Evolutionary conservation across 2,329 filamentous ascomycete species (phyloP), one percentile per base, ranked within the genome.

Genomic region (Monascus ruber): DNA sequence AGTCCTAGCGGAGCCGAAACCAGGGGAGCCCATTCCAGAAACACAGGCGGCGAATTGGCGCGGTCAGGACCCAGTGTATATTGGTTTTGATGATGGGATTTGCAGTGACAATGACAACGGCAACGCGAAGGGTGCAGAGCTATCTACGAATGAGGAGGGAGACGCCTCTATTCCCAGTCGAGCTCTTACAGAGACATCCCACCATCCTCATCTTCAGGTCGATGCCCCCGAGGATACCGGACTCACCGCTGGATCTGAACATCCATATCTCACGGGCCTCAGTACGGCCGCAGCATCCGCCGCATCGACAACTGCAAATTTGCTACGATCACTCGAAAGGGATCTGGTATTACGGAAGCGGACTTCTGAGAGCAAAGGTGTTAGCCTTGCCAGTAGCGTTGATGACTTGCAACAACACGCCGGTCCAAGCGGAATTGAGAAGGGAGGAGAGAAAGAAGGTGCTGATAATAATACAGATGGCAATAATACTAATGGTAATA

Each of bases 341-440:
- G 74, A 78, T 35, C 64, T 93, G 1, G 86, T 86, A 0, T 54
- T 91, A 36, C 66, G 83, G 26, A 73, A 71, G 4, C 73, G 78
- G 42, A 81, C 74, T 5, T 75, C 80, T 0, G 72, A 71, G 1
- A 86, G 81, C 47, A 74, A 71, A 1, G 71, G 77, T 39, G 69
- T 86, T 10, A 88, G 83, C 55, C 74, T 78, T 45, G 82, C 84
- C 1, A 87, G 79, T 50, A 89, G 83, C 53, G 61, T 85, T 17
- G 57, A 58, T 47, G 46, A 65, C 46, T 32, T 36, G 25, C 17
- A 17, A 17, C 17, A 17, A 17, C 17, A 17, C 17, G 2, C 17
- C 37, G 36, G 6, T 34, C 41, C 17, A 41, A 48, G 38, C 32
- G 39, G 34, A 36, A 46, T 53, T 2, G 43, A 59, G 40, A 58